Conservation (phyloP, 495 filamentous ascomycete species). For the Penicillium argentinense region DNA sequence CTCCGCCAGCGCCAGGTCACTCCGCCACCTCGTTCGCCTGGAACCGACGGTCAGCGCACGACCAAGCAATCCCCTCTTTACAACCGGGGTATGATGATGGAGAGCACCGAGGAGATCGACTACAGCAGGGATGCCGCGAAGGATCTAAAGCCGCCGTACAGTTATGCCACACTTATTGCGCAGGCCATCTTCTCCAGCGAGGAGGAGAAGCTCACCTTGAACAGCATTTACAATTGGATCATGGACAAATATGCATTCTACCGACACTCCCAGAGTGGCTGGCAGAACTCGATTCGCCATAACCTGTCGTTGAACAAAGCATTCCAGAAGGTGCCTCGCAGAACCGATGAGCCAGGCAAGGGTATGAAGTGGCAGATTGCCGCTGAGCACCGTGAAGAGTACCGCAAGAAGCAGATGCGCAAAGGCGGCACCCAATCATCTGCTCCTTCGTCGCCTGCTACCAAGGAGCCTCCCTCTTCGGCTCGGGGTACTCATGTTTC, state of each 20-base stretch:
- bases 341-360: slow-evolving; percentile 94
- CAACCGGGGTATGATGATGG: slow-evolving; percentile 68
- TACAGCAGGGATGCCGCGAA: slow-evolving; percentile 77
- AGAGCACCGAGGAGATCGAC: slow-evolving; percentile 77
- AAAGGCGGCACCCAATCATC: slow-evolving; percentile 49
- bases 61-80: slow-evolving; percentile 60
- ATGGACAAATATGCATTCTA: slow-evolving; percentile 88
- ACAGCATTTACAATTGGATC: slow-evolving; percentile 90
- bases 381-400: slow-evolving; percentile 74
- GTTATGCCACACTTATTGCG: slow-evolving; percentile 95
- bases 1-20: slow-evolving; percentile 69
- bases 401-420: slow-evolving; percentile 57
- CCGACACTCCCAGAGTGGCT: slow-evolving; percentile 75
- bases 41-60: slow-evolving; percentile 45
- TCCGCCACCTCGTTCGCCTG: slow-evolving; percentile 54
- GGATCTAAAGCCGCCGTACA: slow-evolving; percentile 91
- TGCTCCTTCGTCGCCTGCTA: slow-evolving; percentile 47
- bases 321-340: slow-evolving; percentile 87
- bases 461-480: slow-evolving; percentile 38
- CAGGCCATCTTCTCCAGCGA: slow-evolving; percentile 85
- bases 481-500: slow-evolving; percentile 23
- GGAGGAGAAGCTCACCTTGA: slow-evolving; percentile 83
- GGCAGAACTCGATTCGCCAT: slow-evolving; percentile 98
- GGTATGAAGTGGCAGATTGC: slow-evolving; percentile 98
- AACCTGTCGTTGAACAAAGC: slow-evolving; percentile 91